These are phyloP conservation scores for Suillus plorans DNA, from an alignment of 768 basidiomycete species.

Conservation along the genomic window DNA sequence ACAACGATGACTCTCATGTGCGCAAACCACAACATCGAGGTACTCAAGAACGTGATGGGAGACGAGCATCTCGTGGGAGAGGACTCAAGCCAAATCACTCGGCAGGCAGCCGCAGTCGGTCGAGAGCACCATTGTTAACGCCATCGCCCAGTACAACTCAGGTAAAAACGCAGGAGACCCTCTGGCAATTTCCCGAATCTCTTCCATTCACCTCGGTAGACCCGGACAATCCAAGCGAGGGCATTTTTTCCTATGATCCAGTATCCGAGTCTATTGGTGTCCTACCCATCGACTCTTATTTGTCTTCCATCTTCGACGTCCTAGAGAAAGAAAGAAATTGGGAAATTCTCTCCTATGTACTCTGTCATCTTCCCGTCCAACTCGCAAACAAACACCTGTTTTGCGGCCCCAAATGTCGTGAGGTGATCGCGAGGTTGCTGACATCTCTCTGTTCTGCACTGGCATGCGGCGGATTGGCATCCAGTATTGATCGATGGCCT, in stretches of 20 bases:
- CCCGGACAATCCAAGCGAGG: conserved; percentile 64
- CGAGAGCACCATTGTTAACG: conserved; percentile 45
- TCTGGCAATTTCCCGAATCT: conserved; percentile 73
- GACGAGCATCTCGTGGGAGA: conserved; percentile 53
- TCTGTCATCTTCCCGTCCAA: conserved; percentile 89
- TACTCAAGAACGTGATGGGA: conserved; percentile 51
- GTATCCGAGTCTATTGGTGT: conserved; percentile 42
- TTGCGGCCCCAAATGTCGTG: conserved; percentile 82
- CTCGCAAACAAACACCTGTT: conserved; percentile 95
- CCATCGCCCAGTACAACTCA: conserved; percentile 25
- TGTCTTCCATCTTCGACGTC: conserved; percentile 60
- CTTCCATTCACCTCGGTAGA: conserved; percentile 57
- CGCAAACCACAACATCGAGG: conserved; percentile 49
- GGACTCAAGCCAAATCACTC: conserved; percentile 44
- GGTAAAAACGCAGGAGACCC: conserved; percentile 34
- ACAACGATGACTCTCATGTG: conserved; percentile 27
- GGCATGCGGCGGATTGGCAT: conserved; percentile 54
- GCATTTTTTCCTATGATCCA: conserved; percentile 64
- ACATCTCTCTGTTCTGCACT: conserved; percentile 68
- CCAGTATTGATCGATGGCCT: conserved; percentile 59
- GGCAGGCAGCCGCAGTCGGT: conserved; percentile 59
- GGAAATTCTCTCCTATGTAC: conserved; percentile 90
- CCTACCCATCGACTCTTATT: conserved; percentile 75
- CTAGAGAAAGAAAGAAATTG: conserved; percentile 79
- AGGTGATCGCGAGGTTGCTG: conserved; percentile 60